Conservation (phyloP, 2,329 filamentous ascomycete species). For the Huntiella omanensis region DNA sequence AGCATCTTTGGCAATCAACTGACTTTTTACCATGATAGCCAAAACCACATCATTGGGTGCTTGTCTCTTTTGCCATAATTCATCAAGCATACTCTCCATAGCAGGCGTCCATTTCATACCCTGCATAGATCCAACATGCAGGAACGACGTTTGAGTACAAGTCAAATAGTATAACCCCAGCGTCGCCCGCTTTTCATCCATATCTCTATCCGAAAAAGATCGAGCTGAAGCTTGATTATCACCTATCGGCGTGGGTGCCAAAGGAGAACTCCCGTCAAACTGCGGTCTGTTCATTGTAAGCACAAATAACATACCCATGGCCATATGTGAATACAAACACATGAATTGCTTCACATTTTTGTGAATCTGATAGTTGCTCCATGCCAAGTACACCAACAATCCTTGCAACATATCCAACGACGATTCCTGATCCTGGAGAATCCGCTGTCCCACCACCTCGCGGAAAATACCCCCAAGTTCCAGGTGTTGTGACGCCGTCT, state of each 20-base stretch:
- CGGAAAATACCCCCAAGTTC: conserved; percentile 14
- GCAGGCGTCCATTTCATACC: conserved; percentile 33
- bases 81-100: conserved; percentile 33
- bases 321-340: conserved; percentile 7
- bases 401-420: conserved; percentile 17
- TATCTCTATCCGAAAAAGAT: conserved; percentile 9
- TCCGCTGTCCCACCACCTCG: conserved; percentile 14
- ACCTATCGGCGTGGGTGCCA: neutral
- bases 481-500: conserved; percentile 13
- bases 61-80: conserved; percentile 18
- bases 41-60: conserved; percentile 6
- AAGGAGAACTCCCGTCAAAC: conserved; percentile 1
- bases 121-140: conserved; percentile 19
- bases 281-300: conserved; percentile 9
- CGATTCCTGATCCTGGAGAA: conserved; percentile 14
- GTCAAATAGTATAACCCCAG: conserved; percentile 14
- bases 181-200: conserved; percentile 11
- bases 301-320: conserved; percentile 6
- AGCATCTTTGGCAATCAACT: conserved; percentile 7
- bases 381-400: conserved; percentile 16
- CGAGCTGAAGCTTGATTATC: neutral
- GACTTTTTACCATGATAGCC: conserved; percentile 8
- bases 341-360: conserved; percentile 3
- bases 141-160: conserved; percentile 10
- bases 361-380: conserved; percentile 14